Percentiles rank a stretch among this genome's conserved stretches.
phyloP scores from a whole-genome alignment of 208 protist genomes.

The Acanthamoeba sp. region DNA sequence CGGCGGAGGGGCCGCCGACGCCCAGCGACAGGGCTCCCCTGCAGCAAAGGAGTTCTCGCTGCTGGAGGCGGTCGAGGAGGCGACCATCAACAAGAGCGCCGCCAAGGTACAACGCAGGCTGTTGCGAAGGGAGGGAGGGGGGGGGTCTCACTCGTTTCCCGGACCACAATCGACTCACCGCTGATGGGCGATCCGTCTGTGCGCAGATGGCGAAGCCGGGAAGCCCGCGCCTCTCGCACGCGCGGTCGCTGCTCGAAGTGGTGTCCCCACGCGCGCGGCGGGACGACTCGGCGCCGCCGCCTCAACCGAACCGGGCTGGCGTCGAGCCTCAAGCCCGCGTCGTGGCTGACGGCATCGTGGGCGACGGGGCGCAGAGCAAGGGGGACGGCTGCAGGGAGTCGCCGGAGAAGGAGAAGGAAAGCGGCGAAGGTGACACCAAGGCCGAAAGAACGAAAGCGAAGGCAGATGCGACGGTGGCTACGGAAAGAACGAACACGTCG shows the following conservation, averaged over 20 bases:
- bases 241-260: neutral
- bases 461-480: neutral
- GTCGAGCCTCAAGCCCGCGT: too few relatives aligned
- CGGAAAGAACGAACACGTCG: neutral
- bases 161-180: too few relatives aligned
- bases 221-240: neutral
- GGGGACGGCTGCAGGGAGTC: too few relatives aligned
- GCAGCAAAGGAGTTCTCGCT: neutral
- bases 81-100: slow-evolving; percentile 5
- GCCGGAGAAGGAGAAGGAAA: too few relatives aligned
- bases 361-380: too few relatives aligned
- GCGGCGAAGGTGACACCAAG: neutral
- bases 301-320: too few relatives aligned
- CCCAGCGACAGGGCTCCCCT: neutral
- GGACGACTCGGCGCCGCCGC: neutral
- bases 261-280: neutral
- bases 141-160: too few relatives aligned
- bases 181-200: neutral
- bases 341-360: too few relatives aligned
- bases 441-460: neutral
- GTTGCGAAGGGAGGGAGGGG: too few relatives aligned
- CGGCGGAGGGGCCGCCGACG: too few relatives aligned
- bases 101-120: neutral
- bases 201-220: neutral
- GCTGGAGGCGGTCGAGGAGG: neutral